phyloP scores from a whole-genome alignment of 192 early-diverging fungal species.

The Chytriomyces sp. region DNA sequence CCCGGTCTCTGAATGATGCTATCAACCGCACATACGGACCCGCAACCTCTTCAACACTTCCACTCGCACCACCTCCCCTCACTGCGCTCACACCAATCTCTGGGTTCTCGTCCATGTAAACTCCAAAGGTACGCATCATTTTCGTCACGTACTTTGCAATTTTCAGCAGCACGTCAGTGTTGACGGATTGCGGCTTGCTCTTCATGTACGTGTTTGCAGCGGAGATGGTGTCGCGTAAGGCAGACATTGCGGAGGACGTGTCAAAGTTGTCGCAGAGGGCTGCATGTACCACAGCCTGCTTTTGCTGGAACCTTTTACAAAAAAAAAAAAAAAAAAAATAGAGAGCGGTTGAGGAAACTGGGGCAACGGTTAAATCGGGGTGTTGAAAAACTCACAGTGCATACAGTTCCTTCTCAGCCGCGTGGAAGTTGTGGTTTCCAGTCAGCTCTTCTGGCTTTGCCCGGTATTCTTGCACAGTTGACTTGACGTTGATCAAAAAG shows the following conservation, averaged over 20 bases:
- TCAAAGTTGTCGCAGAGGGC: conserved; percentile 94
- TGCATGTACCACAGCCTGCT: conserved; percentile 75
- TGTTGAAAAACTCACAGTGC: conserved; percentile 44
- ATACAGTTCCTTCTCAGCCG: conserved; percentile 74
- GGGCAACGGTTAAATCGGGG: background rate
- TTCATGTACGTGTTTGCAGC: conserved; percentile 78
- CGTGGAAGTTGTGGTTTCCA: conserved; percentile 74
- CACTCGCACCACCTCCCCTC: conserved; percentile 15
- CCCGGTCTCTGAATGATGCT: conserved; percentile 86
- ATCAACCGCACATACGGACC: conserved; percentile 82
- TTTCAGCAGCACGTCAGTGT: conserved; percentile 74
- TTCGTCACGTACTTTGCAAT: conserved; percentile 81
- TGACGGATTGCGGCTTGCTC: conserved; percentile 64
- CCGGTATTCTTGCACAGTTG: conserved; percentile 72
- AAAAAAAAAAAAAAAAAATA: background rate
- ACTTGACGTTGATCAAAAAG: conserved; percentile 85
- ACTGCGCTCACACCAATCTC: conserved; percentile 61
- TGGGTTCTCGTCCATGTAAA: conserved; percentile 65
- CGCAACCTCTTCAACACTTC: conserved; percentile 62
- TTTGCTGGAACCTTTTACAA: conserved; percentile 58
- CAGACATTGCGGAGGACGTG: conserved; percentile 80
- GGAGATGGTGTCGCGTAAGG: conserved; percentile 78
- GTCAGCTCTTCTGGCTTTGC: conserved; percentile 60
- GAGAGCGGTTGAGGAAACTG: no score
- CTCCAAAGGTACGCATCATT: conserved; percentile 85